Percentiles rank a stretch among this genome's conserved stretches.
Conservation (phyloP, 2,329 filamentous ascomycete genomes). For the Juglanconis sp. region DNA sequence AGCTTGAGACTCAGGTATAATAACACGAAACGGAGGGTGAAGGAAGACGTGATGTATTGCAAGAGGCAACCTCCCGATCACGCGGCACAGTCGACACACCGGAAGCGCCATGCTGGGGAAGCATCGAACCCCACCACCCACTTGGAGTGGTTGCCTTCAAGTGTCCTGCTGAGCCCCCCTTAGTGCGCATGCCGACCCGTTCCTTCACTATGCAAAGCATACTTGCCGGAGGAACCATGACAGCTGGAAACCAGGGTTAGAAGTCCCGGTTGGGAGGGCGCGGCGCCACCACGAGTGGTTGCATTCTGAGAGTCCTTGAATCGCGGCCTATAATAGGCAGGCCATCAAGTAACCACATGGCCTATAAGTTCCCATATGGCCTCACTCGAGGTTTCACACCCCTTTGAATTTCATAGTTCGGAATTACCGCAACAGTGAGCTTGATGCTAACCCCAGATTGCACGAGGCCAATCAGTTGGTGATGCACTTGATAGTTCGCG, state of each 20-base stretch:
- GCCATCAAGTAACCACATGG: background rate
- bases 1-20: background rate
- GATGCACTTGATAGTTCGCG: conserved; percentile 4
- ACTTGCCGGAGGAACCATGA: background rate
- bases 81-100: background rate
- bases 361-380: background rate
- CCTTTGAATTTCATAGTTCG: background rate
- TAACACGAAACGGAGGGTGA: background rate
- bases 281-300: background rate
- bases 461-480: background rate
- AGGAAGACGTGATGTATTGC: background rate
- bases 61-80: background rate
- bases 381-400: background rate
- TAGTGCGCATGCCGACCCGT: background rate
- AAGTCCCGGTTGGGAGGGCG: background rate
- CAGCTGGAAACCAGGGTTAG: background rate
- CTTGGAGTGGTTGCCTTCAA: background rate
- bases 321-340: background rate
- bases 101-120: background rate
- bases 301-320: background rate
- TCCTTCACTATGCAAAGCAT: conserved; percentile 1
- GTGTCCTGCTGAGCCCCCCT: conserved; percentile 1
- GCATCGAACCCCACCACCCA: background rate
- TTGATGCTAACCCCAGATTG: background rate
- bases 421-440: background rate